These are phyloP conservation scores for Lasiosphaeria ovina DNA, from an alignment of 495 filamentous ascomycete genomes.

Conservation along the genomic window DNA sequence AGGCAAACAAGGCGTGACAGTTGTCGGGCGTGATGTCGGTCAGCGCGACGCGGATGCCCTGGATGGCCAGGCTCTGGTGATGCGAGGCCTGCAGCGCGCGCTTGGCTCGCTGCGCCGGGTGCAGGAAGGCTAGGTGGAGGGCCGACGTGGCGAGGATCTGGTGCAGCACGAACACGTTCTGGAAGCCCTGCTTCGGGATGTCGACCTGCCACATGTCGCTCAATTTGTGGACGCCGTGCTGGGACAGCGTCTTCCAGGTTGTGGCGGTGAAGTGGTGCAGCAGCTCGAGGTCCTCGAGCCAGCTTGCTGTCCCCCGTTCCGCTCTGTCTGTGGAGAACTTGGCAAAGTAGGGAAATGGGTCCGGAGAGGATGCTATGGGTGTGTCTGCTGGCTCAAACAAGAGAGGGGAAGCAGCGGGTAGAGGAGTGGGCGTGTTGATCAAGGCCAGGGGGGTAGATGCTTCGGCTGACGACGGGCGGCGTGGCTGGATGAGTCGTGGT, in stretches of 20 bases:
- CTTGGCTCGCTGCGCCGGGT: slow-evolving; percentile 11
- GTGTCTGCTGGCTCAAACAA: slow-evolving; percentile 1
- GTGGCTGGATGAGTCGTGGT: too few relatives aligned
- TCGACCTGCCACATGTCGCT: slow-evolving; percentile 22
- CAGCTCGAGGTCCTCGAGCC: slow-evolving; percentile 30
- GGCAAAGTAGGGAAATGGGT: slow-evolving; percentile 25
- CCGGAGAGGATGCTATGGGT: slow-evolving; percentile 8
- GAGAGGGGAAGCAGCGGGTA: slow-evolving; percentile 1
- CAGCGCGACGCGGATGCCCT: slow-evolving; percentile 21
- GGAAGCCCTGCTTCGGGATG: slow-evolving; percentile 23
- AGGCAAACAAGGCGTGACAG: slow-evolving; percentile 29
- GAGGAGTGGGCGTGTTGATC: not conserved
- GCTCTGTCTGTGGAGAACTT: slow-evolving; percentile 19
- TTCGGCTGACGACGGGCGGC: too few relatives aligned
- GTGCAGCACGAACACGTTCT: slow-evolving; percentile 28
- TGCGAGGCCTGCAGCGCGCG: slow-evolving; percentile 21
- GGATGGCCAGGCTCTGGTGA: slow-evolving; percentile 27
- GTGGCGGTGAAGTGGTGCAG: slow-evolving; percentile 27
- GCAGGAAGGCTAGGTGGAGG: slow-evolving; percentile 27
- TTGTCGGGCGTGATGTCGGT: slow-evolving; percentile 27
- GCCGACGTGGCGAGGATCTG: slow-evolving; percentile 28
- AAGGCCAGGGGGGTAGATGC: too few relatives aligned
- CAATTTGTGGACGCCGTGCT: not conserved
- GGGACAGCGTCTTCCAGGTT: slow-evolving; percentile 19
- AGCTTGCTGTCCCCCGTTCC: slow-evolving; percentile 14